These are phyloP conservation scores for Shiraia bambusicola DNA, from an alignment of 2,329 filamentous ascomycete genomes.

Conservation along the genomic window DNA sequence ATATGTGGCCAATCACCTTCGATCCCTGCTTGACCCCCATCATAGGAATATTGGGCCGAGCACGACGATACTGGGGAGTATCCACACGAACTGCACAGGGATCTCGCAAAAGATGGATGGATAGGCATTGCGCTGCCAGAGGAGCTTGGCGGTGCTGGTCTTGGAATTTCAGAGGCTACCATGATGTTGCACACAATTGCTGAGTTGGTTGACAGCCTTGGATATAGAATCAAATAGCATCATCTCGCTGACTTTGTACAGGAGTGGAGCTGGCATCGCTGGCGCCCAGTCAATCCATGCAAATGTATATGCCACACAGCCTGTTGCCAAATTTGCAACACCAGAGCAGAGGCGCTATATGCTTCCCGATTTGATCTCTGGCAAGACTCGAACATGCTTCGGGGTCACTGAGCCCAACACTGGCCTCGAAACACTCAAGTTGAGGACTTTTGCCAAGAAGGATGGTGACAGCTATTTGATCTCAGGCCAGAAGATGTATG, in stretches of 20 bases:
- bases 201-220: slow-evolving; percentile 52
- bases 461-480: slow-evolving; percentile 65
- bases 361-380: slow-evolving; percentile 70
- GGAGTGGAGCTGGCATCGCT: slow-evolving; percentile 73
- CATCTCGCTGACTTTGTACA: slow-evolving; percentile 2
- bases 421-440: slow-evolving; percentile 73
- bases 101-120: slow-evolving; percentile 74
- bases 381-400: slow-evolving; percentile 73
- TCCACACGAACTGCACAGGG: slow-evolving; percentile 73
- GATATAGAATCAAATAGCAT: background rate
- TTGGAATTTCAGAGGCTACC: slow-evolving; percentile 78
- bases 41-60: slow-evolving; percentile 67
- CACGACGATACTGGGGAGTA: slow-evolving; percentile 70
- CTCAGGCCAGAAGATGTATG: slow-evolving; percentile 86
- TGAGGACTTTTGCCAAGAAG: slow-evolving; percentile 52
- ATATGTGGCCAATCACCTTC: too few relatives aligned
- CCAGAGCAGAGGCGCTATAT: slow-evolving; percentile 63
- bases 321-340: slow-evolving; percentile 71
- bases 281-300: slow-evolving; percentile 61
- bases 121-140: slow-evolving; percentile 79
- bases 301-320: slow-evolving; percentile 74
- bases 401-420: slow-evolving; percentile 84
- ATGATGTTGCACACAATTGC: slow-evolving; percentile 86
- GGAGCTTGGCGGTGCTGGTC: slow-evolving; percentile 69
- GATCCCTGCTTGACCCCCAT: too few relatives aligned